These are phyloP conservation scores for Anisodus acutangulus DNA, from an alignment of 257 asterid genomes.

Conservation along the genomic window DNA sequence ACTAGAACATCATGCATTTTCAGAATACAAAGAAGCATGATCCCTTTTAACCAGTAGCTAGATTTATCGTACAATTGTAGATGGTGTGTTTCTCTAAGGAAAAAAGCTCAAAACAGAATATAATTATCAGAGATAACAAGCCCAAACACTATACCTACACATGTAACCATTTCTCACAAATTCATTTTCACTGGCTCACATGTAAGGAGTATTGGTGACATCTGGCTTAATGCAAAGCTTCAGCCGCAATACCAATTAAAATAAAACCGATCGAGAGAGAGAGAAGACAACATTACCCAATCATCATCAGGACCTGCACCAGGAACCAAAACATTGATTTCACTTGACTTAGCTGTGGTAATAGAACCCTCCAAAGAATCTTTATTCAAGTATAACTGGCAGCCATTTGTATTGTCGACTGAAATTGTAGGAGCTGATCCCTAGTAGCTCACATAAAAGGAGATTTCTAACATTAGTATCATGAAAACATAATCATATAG, in stretches of 20 bases:
- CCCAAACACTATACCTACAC: not conserved
- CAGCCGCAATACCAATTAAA: not conserved
- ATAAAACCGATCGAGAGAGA: not conserved
- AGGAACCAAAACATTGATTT: conserved; percentile 87
- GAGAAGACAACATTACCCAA: conserved; percentile 59
- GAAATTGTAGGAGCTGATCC: conserved; percentile 96
- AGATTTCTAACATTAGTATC: conserved; percentile 8
- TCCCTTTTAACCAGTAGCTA: not conserved
- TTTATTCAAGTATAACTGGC: conserved; percentile 89
- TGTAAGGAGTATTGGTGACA: not conserved
- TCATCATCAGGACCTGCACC: conserved; percentile 79
- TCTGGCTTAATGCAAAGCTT: not conserved
- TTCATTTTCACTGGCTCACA: not conserved
- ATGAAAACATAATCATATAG: not conserved
- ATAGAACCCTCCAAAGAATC: conserved; percentile 82
- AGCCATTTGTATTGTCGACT: conserved; percentile 90
- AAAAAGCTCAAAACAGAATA: not conserved
- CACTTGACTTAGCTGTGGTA: conserved; percentile 95
- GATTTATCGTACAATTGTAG: not conserved
- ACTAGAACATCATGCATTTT: not conserved
- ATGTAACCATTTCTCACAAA: not conserved
- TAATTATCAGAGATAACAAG: not conserved
- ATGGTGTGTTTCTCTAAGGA: not conserved
- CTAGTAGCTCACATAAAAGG: conserved; percentile 45
- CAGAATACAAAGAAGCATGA: not conserved